Evolutionary conservation across 257 asterid species (phyloP), one percentile per base, ranked within the genome.

Genomic region (Verbena officinalis): DNA sequence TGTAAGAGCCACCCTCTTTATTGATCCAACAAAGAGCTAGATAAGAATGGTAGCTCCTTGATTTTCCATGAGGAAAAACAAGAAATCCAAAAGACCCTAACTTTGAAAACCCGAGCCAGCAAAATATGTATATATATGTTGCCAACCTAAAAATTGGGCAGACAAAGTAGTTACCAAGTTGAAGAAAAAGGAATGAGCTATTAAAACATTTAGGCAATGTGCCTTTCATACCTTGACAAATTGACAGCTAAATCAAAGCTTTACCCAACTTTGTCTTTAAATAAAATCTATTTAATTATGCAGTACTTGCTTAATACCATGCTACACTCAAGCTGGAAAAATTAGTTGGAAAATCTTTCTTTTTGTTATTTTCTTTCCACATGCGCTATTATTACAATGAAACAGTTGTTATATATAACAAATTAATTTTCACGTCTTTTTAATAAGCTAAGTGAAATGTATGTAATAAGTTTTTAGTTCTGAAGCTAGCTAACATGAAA

Each of bases 211-310:
- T 77, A 52, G 66, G 82, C 64, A 51, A 58, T 48, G 69, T 39
- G 63, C 56, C 59, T 70, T 63, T 74, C 75, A 38, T 68, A 55
- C 65, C 62, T 73, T 61, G 62, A 46, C 62, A 67, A 49, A 24
- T 56, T 62, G 79, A 62, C 75, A 58, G 72, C 76, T 75, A 63
- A 69, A 69, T 43, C 48, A 44, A 64, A 36, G 70, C 73, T 59
- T 69, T 52, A 51, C 73, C 50, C 48, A 64, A 64, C 72, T 57
- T 27, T 52, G 23, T 21, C 72, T 59, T 58, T 62, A 61, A 55
- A 20, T 52, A 42, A 10, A 24, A 9, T 23, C 55, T 20, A 43
- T 12, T 55, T 20, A 31, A n/a, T 42, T 17, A 42, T 53, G 58
- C 64, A 31, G 42, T 53, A 21, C 58, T 63, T 31, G 36, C 46